Base-by-base conservation (phyloP, 2,329 filamentous ascomycete species). In the Pseudogymnoascus sp. region DNA sequence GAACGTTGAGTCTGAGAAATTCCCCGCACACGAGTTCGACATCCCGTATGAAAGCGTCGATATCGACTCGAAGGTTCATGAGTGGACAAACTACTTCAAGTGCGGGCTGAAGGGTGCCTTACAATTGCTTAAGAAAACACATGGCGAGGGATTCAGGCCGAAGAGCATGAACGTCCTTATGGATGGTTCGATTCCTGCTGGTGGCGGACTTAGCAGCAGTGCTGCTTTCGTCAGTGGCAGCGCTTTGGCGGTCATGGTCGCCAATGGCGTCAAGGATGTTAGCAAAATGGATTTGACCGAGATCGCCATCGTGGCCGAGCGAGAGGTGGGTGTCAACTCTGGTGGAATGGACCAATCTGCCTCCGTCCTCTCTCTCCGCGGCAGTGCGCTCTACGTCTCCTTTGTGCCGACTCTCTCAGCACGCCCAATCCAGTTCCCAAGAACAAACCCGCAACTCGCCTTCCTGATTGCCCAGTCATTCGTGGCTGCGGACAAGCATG, bases 61-160 rank as follows among this genome's bases (percentile, higher is more conserved):
- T 21, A 96, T 99, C 69, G 92, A 97, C 74, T 83, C 90, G 6
- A 86, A 85, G 15, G 83, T 88, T 67, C 89, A 95, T 67, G 92
- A 97, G 76, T 99, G 94, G 94, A 89, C 91, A 62, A 99, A 97
- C 74, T 99, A 99, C 80, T 97, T 99, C 84, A 95, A 94, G 77
- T 90, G 91, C 60, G 94, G 94, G 0, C 79, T 97, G 58, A 80
- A 84, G 36, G 94, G 92, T 31, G 93, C 93, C 0, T 76, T 96
- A 61, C 84, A 89, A 68, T 79, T 96, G 63, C 78, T 99, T 66
- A 81, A 84, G 71, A 84, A 86, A 75, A 87, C 87, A 72, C 71
- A 81, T 31, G 83, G 83, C 35, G 66, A 70, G 3, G 76, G 75
- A 54, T 88, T 91, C 71, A 79, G 79, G 44, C 87, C 90, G 2